Evolutionary conservation across 2,329 filamentous ascomycete genomes (phyloP).

Genomic region (Oidium heveae): DNA sequence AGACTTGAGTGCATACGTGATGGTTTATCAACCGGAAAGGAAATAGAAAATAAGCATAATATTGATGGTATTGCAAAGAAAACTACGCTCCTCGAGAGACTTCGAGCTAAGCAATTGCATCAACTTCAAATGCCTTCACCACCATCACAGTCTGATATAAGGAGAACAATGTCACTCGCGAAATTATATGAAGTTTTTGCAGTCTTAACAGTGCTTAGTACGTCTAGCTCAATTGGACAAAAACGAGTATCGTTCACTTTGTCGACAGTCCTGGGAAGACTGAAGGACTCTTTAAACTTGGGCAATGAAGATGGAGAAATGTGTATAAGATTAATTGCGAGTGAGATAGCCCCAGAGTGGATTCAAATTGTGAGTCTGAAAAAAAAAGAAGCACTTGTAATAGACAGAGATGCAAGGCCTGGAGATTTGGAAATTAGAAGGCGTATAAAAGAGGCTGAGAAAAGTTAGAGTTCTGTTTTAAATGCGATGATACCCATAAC

Average conservation of each 20-base stretch:
- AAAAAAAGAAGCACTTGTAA: conserved; percentile 17
- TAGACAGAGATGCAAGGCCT: conserved; percentile 15
- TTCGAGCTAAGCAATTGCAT: conserved; percentile 43
- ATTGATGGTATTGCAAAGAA: conserved; percentile 16
- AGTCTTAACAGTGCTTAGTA: conserved; percentile 39
- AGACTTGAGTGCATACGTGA: conserved; percentile 44
- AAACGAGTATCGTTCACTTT: conserved; percentile 40
- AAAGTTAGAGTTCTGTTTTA: neutral
- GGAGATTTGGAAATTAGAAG: conserved; percentile 9
- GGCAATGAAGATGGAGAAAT: conserved; percentile 21
- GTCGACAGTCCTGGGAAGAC: conserved; percentile 32
- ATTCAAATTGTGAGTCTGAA: conserved; percentile 21
- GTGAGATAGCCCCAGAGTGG: conserved; percentile 23
- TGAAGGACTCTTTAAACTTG: conserved; percentile 35
- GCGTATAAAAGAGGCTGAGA: conserved; percentile 4
- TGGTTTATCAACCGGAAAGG: conserved; percentile 27
- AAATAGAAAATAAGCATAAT: conserved; percentile 13
- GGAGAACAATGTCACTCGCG: conserved; percentile 38
- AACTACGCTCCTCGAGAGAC: conserved; percentile 48
- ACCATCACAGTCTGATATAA: conserved; percentile 27
- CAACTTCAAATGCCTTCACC: conserved; percentile 19
- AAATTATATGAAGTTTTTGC: conserved; percentile 42
- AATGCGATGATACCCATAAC: neutral
- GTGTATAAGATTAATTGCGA: conserved; percentile 21
- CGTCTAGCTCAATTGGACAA: conserved; percentile 23